Conservation (phyloP, 1,284 basidiomycete species). For the Lignosus rhinocerotis region DNA sequence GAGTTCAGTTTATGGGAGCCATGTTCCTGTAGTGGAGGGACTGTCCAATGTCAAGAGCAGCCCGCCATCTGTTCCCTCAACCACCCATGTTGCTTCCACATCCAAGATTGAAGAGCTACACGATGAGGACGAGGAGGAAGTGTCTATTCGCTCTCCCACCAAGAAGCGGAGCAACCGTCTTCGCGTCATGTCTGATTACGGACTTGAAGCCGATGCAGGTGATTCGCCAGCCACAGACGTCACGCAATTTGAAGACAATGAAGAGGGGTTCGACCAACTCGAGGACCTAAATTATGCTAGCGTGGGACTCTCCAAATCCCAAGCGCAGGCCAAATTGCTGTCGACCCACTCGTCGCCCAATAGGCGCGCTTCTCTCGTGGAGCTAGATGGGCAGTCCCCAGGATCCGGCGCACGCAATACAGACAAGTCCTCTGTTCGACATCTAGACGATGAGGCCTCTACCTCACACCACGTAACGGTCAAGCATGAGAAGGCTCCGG, state of each 20-base stretch:
- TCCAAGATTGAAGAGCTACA: slow-evolving; percentile 9
- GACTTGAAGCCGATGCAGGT: slow-evolving; percentile 3
- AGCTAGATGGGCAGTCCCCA: slow-evolving; percentile 9
- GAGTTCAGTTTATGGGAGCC: neutral
- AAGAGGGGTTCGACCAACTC: slow-evolving; percentile 16
- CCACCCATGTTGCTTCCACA: neutral
- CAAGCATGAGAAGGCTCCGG: slow-evolving; percentile 11
- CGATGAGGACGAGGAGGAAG: slow-evolving; percentile 17
- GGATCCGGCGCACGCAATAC: neutral
- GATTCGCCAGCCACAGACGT: neutral
- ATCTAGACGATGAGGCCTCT: slow-evolving; percentile 7
- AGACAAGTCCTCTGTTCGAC: neutral
- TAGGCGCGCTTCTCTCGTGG: slow-evolving; percentile 7
- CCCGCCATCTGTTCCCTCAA: neutral
- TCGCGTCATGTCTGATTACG: slow-evolving; percentile 22
- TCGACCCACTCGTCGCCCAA: slow-evolving; percentile 1
- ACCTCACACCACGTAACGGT: slow-evolving; percentile 5
- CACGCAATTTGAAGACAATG: neutral
- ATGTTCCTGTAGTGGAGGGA: neutral
- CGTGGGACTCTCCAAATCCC: neutral
- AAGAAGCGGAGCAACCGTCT: slow-evolving; percentile 18
- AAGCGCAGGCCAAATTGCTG: neutral
- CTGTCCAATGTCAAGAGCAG: slow-evolving; percentile 1
- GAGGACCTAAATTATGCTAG: slow-evolving; percentile 12
- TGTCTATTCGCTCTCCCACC: slow-evolving; percentile 14